phyloP scores from a whole-genome alignment of 2,329 filamentous ascomycete species.

The Cercospora berteroae region DNA sequence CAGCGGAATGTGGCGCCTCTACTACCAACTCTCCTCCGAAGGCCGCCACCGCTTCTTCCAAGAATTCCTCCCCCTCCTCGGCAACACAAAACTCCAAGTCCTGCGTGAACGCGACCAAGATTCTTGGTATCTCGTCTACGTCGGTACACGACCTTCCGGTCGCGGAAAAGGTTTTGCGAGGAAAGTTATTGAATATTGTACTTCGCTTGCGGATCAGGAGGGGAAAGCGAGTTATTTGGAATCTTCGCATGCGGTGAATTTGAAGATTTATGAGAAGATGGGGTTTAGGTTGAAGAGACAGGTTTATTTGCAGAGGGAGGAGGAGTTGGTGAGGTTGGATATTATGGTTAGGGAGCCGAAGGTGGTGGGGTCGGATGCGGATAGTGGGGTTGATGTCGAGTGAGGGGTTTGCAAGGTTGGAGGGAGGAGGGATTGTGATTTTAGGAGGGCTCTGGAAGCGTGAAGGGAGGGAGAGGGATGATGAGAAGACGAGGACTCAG shows the following conservation, averaged over 20 bases:
- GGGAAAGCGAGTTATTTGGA: slow-evolving; percentile 72
- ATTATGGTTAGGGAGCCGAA: slow-evolving; percentile 78
- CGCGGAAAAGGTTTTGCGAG: slow-evolving; percentile 71
- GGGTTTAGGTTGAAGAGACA: slow-evolving; percentile 67
- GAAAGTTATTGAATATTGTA: slow-evolving; percentile 69
- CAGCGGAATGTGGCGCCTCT: slow-evolving; percentile 74
- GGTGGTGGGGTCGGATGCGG: slow-evolving; percentile 19
- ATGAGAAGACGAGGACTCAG: not conserved
- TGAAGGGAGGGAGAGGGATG: not conserved
- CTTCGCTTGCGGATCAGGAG: slow-evolving; percentile 65
- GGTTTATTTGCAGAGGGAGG: slow-evolving; percentile 60
- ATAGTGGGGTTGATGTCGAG: slow-evolving; percentile 25
- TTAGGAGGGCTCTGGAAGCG: not conserved
- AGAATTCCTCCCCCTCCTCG: slow-evolving; percentile 73
- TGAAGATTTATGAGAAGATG: slow-evolving; percentile 70
- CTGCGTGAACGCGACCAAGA: slow-evolving; percentile 65
- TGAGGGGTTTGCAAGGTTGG: not conserved
- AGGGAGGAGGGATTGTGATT: not conserved
- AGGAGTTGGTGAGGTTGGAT: slow-evolving; percentile 63
- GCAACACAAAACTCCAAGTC: slow-evolving; percentile 67
- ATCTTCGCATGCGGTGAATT: slow-evolving; percentile 68
- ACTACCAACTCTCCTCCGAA: slow-evolving; percentile 70
- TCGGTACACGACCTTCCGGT: slow-evolving; percentile 70
- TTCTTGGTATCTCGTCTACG: slow-evolving; percentile 79
- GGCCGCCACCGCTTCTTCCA: slow-evolving; percentile 71